Conservation (phyloP, 2,329 filamentous ascomycete genomes). For the Neofusicoccum ribis region DNA sequence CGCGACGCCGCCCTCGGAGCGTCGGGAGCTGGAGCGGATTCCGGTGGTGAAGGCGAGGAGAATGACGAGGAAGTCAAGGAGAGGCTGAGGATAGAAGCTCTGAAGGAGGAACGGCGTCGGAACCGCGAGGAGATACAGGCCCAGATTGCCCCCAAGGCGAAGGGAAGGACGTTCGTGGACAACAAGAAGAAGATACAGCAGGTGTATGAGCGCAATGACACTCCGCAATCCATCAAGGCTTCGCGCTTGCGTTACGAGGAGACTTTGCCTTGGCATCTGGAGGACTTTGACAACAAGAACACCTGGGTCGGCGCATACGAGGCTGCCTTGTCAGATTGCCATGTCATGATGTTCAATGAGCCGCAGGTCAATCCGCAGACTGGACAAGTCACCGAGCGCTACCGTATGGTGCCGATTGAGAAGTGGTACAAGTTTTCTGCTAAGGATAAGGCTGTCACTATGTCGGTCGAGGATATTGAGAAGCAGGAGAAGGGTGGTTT, state of each 20-base stretch:
- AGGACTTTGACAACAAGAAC: constrained; percentile 94
- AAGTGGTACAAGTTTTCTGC: constrained; percentile 91
- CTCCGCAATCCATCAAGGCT: constrained; percentile 68
- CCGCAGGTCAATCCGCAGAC: constrained; percentile 34
- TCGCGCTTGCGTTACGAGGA: constrained; percentile 80
- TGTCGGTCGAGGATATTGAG: constrained; percentile 13
- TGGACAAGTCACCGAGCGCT: constrained; percentile 40
- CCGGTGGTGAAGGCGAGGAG: constrained; percentile 56
- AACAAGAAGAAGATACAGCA: constrained; percentile 85
- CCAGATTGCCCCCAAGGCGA: constrained; percentile 83
- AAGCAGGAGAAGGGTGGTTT: constrained; percentile 14
- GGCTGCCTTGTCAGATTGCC: constrained; percentile 76
- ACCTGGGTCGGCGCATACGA: constrained; percentile 93
- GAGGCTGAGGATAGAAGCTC: constrained; percentile 57
- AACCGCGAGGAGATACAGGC: constrained; percentile 85
- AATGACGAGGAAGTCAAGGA: constrained; percentile 64
- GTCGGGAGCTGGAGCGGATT: constrained; percentile 38
- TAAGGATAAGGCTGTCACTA: constrained; percentile 71
- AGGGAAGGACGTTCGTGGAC: constrained; percentile 50
- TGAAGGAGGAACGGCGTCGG: constrained; percentile 76
- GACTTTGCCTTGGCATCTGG: constrained; percentile 91
- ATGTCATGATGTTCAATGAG: constrained; percentile 77
- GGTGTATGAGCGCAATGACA: constrained; percentile 78
- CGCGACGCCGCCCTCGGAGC: constrained; percentile 68
- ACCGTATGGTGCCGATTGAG: constrained; percentile 87